phyloP scores from a whole-genome alignment of 1,284 basidiomycete species.

The Grifola frondosa region DNA sequence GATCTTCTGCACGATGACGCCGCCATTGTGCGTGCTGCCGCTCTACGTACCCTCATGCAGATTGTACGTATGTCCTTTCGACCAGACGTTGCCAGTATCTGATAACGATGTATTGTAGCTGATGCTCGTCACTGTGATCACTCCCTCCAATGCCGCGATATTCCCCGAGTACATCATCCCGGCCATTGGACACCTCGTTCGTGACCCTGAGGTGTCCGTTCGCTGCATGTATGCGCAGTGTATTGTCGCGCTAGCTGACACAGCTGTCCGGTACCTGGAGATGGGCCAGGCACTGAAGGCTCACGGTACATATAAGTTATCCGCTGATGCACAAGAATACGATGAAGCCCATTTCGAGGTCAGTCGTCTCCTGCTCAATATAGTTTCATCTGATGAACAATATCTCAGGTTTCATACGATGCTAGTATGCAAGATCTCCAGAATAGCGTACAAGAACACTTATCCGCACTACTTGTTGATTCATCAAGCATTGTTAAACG shows the following conservation, averaged over 20 bases:
- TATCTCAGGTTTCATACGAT: slow-evolving; percentile 81
- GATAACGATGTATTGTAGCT: slow-evolving; percentile 49
- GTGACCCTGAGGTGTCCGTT: slow-evolving; percentile 87
- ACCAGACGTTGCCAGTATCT: background rate
- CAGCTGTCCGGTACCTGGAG: slow-evolving; percentile 83
- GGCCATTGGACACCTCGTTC: slow-evolving; percentile 79
- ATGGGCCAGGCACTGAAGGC: slow-evolving; percentile 89
- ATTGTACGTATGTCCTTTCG: slow-evolving; percentile 54
- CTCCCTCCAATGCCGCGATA: slow-evolving; percentile 85
- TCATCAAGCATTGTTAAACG: slow-evolving; percentile 76
- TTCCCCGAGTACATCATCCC: slow-evolving; percentile 97
- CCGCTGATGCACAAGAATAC: slow-evolving; percentile 67
- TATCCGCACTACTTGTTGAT: slow-evolving; percentile 76
- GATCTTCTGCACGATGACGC: slow-evolving; percentile 87
- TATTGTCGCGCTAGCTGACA: slow-evolving; percentile 82
- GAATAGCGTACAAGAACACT: slow-evolving; percentile 82
- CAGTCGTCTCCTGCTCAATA: slow-evolving; percentile 13
- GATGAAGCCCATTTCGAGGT: slow-evolving; percentile 78
- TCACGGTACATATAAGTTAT: slow-evolving; percentile 71
- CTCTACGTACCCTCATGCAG: slow-evolving; percentile 81
- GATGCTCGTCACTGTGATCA: slow-evolving; percentile 83
- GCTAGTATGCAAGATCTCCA: slow-evolving; percentile 84
- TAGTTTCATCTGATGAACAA: slow-evolving; percentile 8
- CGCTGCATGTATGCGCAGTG: slow-evolving; percentile 88
- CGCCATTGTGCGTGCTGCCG: slow-evolving; percentile 76